A percentile compares a stretch with the other conserved stretches of the same genome.
Evolutionary conservation across 345 rosid species (phyloP).

Genomic region (Eucalyptus tenuipes): DNA sequence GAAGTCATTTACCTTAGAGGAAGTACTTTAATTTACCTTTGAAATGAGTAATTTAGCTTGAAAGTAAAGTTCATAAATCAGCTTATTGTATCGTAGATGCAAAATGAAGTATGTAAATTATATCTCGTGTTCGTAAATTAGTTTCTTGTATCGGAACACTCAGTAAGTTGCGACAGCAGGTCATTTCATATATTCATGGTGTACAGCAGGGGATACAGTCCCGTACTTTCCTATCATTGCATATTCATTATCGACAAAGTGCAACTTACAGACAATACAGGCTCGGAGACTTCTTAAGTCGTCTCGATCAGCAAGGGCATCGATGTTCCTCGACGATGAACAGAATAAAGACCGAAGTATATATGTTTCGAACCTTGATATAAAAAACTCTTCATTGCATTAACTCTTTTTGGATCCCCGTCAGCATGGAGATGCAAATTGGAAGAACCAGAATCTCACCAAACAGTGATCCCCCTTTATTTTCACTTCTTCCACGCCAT

Average conservation of each 20-base stretch:
- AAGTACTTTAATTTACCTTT: neutral
- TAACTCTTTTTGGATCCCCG: neutral
- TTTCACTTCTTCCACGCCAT: too few relatives aligned
- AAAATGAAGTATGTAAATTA: neutral
- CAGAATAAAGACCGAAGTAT: neutral
- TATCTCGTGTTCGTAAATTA: neutral
- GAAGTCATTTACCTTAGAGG: neutral
- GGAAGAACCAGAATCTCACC: too few relatives aligned
- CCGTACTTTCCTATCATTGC: too few relatives aligned
- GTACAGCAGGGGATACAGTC: too few relatives aligned
- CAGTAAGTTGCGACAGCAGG: fast-evolving
- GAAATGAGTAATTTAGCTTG: neutral
- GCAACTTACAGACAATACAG: too few relatives aligned
- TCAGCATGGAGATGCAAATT: neutral
- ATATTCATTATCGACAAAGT: neutral
- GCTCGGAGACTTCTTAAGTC: neutral
- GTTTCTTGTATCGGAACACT: neutral
- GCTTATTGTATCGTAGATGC: neutral
- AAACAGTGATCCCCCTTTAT: too few relatives aligned
- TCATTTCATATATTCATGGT: too few relatives aligned
- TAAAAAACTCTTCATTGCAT: neutral
- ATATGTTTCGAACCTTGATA: neutral
- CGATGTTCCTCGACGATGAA: neutral
- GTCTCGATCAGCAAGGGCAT: neutral
- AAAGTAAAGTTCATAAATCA: neutral